Evolutionary conservation across 2,329 filamentous ascomycete genomes (phyloP).

Genomic region (Xylariales sp.): DNA sequence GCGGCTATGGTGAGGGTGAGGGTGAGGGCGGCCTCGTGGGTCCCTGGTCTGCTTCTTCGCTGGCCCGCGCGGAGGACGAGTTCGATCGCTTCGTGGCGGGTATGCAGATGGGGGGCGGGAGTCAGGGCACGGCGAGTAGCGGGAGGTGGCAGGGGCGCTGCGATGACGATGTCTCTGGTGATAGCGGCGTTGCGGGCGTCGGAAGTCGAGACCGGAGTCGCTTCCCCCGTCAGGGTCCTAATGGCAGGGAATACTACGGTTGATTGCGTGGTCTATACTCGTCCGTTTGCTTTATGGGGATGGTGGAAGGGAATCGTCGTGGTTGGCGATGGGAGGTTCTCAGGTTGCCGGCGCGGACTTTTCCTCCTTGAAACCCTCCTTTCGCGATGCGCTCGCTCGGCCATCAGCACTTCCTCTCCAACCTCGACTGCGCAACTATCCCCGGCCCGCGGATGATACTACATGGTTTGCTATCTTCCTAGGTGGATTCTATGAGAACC

Average conservation of each 20-base stretch:
- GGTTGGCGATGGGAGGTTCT: not conserved
- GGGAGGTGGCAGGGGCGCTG: not conserved
- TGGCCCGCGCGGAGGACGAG: conserved; percentile 28
- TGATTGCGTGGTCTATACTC: conserved; percentile 1
- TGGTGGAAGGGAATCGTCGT: not conserved
- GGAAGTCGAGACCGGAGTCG: not conserved
- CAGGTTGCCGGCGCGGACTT: not conserved
- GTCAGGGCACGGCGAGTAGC: not conserved
- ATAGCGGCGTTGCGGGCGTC: conserved; percentile 26
- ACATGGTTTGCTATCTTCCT: not conserved
- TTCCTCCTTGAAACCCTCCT: not conserved
- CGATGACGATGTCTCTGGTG: conserved; percentile 5
- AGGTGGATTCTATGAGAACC: not conserved
- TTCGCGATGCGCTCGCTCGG: too few relatives aligned
- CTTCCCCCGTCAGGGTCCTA: not conserved
- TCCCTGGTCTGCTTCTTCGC: conserved; percentile 30
- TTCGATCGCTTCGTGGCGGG: conserved; percentile 25
- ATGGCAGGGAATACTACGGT: conserved; percentile 2
- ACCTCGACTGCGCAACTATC: not conserved
- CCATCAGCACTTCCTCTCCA: not conserved
- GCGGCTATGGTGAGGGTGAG: not conserved
- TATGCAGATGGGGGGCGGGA: not conserved
- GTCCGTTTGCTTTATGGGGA: not conserved
- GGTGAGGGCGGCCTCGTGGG: conserved; percentile 4
- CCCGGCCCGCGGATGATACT: not conserved